Base-by-base conservation (phyloP, 2,329 filamentous ascomycete species). In the Ceratocystiopsis sp. region DNA sequence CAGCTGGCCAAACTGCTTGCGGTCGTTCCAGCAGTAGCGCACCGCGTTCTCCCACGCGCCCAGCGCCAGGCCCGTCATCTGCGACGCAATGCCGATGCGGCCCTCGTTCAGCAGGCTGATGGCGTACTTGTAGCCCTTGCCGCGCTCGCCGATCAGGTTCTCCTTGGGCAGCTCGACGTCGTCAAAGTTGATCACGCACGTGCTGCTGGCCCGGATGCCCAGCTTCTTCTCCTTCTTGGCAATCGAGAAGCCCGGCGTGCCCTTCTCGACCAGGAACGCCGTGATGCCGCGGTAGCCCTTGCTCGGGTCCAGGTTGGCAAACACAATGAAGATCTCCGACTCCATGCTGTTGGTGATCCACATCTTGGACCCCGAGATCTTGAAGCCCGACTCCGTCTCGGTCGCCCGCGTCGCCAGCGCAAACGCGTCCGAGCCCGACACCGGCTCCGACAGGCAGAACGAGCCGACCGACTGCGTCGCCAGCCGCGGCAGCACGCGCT, bases 201-300 rank as follows among this genome's bases (percentile, higher is more conserved):
- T 98, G 66, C 84, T 93, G 65, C 84, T 93, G 43, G 91, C 91
- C 57, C 75, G 80, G 66, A 98, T 98, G 46, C 91, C 91, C 40
- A 98, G 78, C 71, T 98, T 98, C 80, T 96, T 96, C 71, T 98
- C 91, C 71, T 98, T 98, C 75, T 98, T 98, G 36, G 91, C 86
- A 56, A 98, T 93, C 48, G 75, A 79, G 69, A 98, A 95, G 33
- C 91, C 91, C 44, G 80, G 78, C 41, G 76, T 83, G 55, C 71
- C 80, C 69, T 94, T 95, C 64, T 95, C 87, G 37, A 96, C 79
- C 48, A 98, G 68, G 59, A 98, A 98, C 42, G 91, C 91, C 2
- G 86, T 87, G 62, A 98, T 98, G 46, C 91, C 91, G 64, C 87
- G 89, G 72, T 98, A 95, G 42, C 86, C 89, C 66, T 89, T 86